These are phyloP conservation scores for Solanum aculeatissimum DNA, from an alignment of 305 asterid species.

Conservation along the genomic window DNA sequence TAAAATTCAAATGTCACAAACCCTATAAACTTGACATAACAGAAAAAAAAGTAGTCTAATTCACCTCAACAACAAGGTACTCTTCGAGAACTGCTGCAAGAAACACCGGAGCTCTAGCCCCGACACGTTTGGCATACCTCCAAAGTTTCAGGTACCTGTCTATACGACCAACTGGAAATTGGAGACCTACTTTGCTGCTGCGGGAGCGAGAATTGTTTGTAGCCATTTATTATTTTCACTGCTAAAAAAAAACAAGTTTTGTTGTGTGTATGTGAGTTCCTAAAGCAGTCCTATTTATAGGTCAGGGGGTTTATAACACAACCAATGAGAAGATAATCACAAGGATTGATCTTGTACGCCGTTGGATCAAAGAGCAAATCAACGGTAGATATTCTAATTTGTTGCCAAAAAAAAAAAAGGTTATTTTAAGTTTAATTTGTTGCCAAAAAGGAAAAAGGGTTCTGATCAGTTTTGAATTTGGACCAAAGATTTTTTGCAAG, in stretches of 20 bases:
- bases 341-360: conserved; percentile 25
- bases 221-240: conserved; percentile 15
- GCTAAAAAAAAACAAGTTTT: not conserved
- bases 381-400: conserved; percentile 25
- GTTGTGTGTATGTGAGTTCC: not conserved
- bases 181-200: conserved; percentile 76
- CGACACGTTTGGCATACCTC: conserved; percentile 68
- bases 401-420: no score
- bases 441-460: no score
- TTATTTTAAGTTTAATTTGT: no score
- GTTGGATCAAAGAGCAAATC: conserved; percentile 19
- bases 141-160: conserved; percentile 78
- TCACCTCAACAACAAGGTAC: conserved; percentile 65
- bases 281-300: conserved; percentile 14
- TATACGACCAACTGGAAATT: conserved; percentile 77
- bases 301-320: not conserved
- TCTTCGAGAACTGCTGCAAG: conserved; percentile 82
- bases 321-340: conserved; percentile 18
- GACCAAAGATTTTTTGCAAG: no score
- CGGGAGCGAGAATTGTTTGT: conserved; percentile 55
- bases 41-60: not conserved
- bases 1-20: not conserved
- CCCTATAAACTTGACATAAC: conserved; percentile 3
- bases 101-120: conserved; percentile 71
- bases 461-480: no score